Conservation (phyloP, 2,329 filamentous ascomycete species). For the Ilyonectria mors-panacis region DNA sequence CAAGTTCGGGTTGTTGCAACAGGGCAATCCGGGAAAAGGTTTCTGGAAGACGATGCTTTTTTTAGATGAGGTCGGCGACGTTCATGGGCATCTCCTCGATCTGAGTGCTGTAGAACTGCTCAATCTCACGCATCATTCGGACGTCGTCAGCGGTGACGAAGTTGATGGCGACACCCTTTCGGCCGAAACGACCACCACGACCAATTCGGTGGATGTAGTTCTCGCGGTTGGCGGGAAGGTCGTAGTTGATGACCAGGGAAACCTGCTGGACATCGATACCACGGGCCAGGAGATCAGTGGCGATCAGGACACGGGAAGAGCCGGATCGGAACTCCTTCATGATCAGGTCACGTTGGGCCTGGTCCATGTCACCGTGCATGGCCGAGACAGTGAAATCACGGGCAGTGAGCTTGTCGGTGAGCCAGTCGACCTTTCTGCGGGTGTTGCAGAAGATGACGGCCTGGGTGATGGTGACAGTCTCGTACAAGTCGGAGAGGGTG, state of each 20-base stretch:
- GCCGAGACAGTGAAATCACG: conserved; percentile 99
- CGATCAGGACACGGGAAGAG: conserved; percentile 97
- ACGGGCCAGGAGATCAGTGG: conserved; percentile 97
- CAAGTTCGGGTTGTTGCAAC: conserved; percentile 38
- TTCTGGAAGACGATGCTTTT: conserved; percentile 43
- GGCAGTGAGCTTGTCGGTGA: conserved; percentile 98
- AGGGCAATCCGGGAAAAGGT: conserved; percentile 44
- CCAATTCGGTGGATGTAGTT: conserved; percentile 99
- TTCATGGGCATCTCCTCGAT: conserved; percentile 99
- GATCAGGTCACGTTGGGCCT: conserved; percentile 97
- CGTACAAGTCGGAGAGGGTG: conserved; percentile 98
- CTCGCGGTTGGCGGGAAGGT: conserved; percentile 97
- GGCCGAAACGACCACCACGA: conserved; percentile 99
- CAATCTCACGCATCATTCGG: conserved; percentile 99
- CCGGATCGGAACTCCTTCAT: conserved; percentile 99
- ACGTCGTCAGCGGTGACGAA: conserved; percentile 99
- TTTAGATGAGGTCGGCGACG: conserved; percentile 82
- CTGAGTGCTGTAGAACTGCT: conserved; percentile 99
- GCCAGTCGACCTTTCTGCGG: conserved; percentile 99
- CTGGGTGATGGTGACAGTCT: conserved; percentile 99
- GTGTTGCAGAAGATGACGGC: conserved; percentile 99
- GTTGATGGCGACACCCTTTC: conserved; percentile 99
- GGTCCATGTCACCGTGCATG: conserved; percentile 99
- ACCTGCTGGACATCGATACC: conserved; percentile 99
- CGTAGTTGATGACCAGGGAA: conserved; percentile 99